Evolutionary conservation across 148 eudicot species (phyloP).

Genomic region (Silene latifolia): DNA sequence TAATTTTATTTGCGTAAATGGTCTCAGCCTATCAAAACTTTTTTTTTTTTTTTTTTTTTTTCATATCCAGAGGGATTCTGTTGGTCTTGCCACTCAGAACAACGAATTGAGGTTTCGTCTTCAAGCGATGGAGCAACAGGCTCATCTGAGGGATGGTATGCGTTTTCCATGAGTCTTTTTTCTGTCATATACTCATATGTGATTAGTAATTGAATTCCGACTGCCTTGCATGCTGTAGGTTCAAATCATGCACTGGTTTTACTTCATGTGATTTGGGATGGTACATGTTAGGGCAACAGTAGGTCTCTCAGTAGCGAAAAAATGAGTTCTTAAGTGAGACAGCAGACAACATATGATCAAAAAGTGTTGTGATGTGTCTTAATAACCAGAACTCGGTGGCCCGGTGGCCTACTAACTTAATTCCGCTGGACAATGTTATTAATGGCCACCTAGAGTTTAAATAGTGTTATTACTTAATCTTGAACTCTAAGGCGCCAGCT

Average conservation of each 20-base stretch:
- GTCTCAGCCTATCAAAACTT: neutral
- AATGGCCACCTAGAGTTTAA: too few species aligned
- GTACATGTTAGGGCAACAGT: too few species aligned
- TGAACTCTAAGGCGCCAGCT: too few species aligned
- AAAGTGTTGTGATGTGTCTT: neutral
- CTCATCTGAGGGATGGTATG: slow-evolving; percentile 91
- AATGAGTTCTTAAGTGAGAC: neutral
- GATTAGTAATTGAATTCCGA: neutral
- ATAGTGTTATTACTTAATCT: too few species aligned
- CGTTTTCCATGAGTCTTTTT: neutral
- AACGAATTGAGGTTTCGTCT: slow-evolving; percentile 86
- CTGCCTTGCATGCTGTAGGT: neutral
- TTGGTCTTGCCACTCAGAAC: slow-evolving; percentile 66
- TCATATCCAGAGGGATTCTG: slow-evolving; percentile 61
- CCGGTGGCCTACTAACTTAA: neutral
- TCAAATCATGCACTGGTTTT: slow-evolving; percentile 5
- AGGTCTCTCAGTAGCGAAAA: too few species aligned
- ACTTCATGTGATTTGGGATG: neutral
- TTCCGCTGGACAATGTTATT: too few species aligned
- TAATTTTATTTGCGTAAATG: neutral
- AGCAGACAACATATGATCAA: neutral
- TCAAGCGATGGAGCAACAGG: slow-evolving; percentile 92
- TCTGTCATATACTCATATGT: too few species aligned
- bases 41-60: neutral
- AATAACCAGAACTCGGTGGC: neutral